Evolutionary conservation across 2,329 filamentous ascomycete genomes (phyloP).

Genomic region (Orbilia quercus): DNA sequence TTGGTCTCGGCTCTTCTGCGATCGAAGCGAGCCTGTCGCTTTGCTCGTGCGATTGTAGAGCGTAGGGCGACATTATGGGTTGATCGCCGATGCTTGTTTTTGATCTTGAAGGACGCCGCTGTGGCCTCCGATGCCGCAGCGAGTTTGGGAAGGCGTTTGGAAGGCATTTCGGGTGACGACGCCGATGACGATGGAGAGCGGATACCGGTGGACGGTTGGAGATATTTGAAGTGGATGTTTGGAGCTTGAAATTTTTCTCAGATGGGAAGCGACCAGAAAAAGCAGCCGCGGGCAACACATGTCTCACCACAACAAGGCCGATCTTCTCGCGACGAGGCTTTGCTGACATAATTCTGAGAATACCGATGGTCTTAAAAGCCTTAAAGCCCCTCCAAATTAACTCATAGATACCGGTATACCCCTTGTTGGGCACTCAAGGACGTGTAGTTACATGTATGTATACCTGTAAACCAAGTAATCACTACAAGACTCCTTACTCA

Average conservation of each 20-base stretch:
- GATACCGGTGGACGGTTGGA: conserved; percentile 11
- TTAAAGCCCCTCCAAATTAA: too few relatives aligned
- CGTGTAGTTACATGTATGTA: too few relatives aligned
- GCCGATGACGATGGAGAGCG: not conserved
- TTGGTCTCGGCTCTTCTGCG: conserved; percentile 86
- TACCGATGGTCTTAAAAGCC: too few relatives aligned
- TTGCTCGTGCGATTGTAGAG: conserved; percentile 76
- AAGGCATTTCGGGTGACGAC: conserved; percentile 30
- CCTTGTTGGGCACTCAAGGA: too few relatives aligned
- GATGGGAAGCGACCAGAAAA: conserved; percentile 1
- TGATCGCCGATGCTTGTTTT: conserved; percentile 83
- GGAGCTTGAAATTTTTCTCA: conserved; percentile 30
- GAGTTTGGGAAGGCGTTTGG: conserved; percentile 14
- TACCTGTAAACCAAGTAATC: too few relatives aligned
- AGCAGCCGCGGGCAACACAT: conserved; percentile 8
- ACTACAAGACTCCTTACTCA: too few relatives aligned
- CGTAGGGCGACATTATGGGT: conserved; percentile 83
- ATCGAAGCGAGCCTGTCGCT: conserved; percentile 79
- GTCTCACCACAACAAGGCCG: not conserved
- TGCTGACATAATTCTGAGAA: too few relatives aligned
- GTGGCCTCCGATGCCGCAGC: not conserved
- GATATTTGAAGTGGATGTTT: not conserved
- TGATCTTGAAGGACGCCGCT: conserved; percentile 67
- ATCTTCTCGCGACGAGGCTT: too few relatives aligned
- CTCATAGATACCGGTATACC: too few relatives aligned